A percentile compares a stretch with the other conserved stretches of the same genome.
Conservation (phyloP, 305 asterid species). For the Solanum hybrid region DNA sequence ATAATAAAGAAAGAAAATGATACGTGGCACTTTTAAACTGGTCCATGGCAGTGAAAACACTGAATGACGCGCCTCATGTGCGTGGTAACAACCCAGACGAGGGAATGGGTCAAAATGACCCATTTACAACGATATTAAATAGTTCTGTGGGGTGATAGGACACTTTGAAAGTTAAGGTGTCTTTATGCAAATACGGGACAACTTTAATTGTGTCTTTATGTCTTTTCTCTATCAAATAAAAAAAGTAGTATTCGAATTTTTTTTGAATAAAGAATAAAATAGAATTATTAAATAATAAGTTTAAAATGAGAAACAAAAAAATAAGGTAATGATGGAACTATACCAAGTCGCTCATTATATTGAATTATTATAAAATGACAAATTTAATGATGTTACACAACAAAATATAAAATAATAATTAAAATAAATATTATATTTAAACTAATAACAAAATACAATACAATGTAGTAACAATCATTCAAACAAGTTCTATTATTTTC, state of each 20-base stretch:
- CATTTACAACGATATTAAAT: too few species aligned
- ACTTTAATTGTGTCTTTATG: too few species aligned
- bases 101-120: too few species aligned
- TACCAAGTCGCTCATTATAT: neutral
- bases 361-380: neutral
- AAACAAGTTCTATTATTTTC: neutral
- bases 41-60: too few species aligned
- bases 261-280: neutral
- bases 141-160: too few species aligned
- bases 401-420: neutral
- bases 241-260: neutral
- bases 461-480: neutral
- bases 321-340: neutral
- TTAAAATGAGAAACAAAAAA: neutral
- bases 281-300: neutral
- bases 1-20: too few species aligned
- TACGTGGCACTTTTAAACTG: too few species aligned
- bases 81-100: too few species aligned
- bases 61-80: too few species aligned
- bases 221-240: too few species aligned
- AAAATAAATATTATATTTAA: neutral
- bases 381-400: neutral
- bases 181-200: too few species aligned
- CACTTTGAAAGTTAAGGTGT: too few species aligned
- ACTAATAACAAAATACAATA: neutral